phyloP scores from a whole-genome alignment of 352 stramenopile species.

The Pilasporangium apinafurcum region DNA sequence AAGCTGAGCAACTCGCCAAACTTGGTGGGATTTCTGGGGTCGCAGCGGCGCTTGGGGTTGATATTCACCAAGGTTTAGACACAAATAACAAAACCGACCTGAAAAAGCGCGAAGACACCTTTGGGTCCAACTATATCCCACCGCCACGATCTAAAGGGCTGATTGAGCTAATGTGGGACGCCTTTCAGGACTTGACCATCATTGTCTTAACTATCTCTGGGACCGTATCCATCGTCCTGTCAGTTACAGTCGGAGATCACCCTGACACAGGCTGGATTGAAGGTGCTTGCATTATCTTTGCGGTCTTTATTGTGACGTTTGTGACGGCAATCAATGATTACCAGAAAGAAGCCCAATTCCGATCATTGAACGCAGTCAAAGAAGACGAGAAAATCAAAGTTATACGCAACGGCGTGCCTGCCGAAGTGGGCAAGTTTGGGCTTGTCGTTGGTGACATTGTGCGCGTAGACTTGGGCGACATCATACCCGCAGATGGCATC shows the following conservation, averaged over 20 bases:
- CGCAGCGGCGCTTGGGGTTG: constrained; percentile 30
- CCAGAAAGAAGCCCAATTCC: constrained; percentile 90
- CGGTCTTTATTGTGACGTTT: constrained; percentile 86
- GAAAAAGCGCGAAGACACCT: constrained; percentile 41
- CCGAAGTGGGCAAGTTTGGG: constrained; percentile 65
- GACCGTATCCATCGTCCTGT: constrained; percentile 46
- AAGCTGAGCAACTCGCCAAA: constrained; percentile 42
- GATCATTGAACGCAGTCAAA: constrained; percentile 77
- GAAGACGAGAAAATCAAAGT: constrained; percentile 85
- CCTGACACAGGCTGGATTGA: constrained; percentile 82
- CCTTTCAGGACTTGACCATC: constrained; percentile 81
- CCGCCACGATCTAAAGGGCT: constrained; percentile 41
- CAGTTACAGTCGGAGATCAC: constrained; percentile 48
- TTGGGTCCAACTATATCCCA: constrained; percentile 66
- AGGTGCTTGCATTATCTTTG: constrained; percentile 88
- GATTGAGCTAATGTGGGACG: constrained; percentile 84
- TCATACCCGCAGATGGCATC: constrained; percentile 86
- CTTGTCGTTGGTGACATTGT: constrained; percentile 89
- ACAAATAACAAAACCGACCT: constrained; percentile 35
- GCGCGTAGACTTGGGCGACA: constrained; percentile 77
- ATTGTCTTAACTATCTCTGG: constrained; percentile 54
- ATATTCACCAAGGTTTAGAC: constrained; percentile 43
- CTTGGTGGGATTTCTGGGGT: constrained; percentile 55
- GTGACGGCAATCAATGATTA: constrained; percentile 91
- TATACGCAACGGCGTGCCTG: constrained; percentile 56